Evolutionary conservation across 2,329 filamentous ascomycete genomes (phyloP), one percentile per base, ranked within the genome.

Genomic region (Penicillium sp.): DNA sequence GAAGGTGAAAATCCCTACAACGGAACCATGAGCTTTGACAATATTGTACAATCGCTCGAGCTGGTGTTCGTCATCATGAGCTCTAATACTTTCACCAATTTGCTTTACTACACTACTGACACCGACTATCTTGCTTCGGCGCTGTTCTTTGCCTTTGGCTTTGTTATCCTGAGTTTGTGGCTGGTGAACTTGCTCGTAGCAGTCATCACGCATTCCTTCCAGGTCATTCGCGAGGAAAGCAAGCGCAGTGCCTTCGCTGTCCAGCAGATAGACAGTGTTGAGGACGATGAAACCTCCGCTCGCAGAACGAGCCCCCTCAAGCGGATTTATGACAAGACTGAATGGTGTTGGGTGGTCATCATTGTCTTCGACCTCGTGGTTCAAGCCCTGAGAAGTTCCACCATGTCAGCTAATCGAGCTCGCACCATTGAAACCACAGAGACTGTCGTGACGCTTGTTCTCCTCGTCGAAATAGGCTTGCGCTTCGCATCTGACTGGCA

Each of bases 11-110:
- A 85, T 55, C 92, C 92, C 0, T 87, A 78, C 61, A 86, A 85
- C 52, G 80, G 79, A 35, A 98, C 92, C 0, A 76, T 95, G 54
- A 93, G 83, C 61, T 98, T 96, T 57, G 92, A 98, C 69, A 90
- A 96, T 59, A 93, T 98, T 27, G 67, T 86, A 18, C 82, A 96
- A 48, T 95, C 89, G 0, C 68, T 96, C 35, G 88, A 98, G 66
- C 72, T 96, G 41, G 89, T 98, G 2, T 98, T 98, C 58, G 87
- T 98, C 35, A 83, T 98, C 58, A 98, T 98, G 86, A 95, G 87
- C 55, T 90, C 88, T 32, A 98, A 98, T 61, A 98, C 92, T 0
- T 98, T 93, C 64, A 84, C 87, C 1, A 87, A 96, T 62, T 69
- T 96, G 36, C 87, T 98, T 72, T 98, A 98, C 64, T 85, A 87